Base-by-base conservation (phyloP, 768 basidiomycete species). In the Serendipita sp. region DNA sequence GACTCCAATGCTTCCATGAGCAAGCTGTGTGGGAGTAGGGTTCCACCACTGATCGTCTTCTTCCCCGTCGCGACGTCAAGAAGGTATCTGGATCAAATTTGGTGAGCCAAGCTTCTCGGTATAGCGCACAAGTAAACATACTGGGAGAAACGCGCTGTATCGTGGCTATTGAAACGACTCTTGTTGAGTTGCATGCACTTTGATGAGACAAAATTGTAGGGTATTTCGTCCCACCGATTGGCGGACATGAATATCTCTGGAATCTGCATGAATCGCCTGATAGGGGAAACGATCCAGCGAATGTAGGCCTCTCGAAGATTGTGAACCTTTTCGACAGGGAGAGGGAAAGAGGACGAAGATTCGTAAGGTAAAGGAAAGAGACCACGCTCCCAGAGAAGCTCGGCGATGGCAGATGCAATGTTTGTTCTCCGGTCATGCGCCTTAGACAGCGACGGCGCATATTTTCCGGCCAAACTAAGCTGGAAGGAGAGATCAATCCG, bases 181-280 rank as follows among this genome's bases (percentile, higher is more conserved):
- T 75, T 80, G 75, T 86, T 83, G 16, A 72, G 75, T 63, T 79
- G 73, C 85, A 89, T 88, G 68, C 81, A 83, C 7, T 78, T 63
- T 0, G 86, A 83, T 1, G 84, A 71, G 15, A 87, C 82, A n/a
- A 81, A 80, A 30, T 69, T 73, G 73, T 87, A 87, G 38, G 69
- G 67, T 70, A 87, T 82, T 64, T 81, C 76, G 1, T 71, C 76
- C 83, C 85, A 85, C 35, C 79, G 76, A 30, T 80, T 79, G 0
- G 80, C 72, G 0, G 80, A 75, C 86, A 89, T 88, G 67, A 81
- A 75, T 0, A 80, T 76, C 71, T 88, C 86, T 0, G 85, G 80
- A 64, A 83, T 72, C 3, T 69, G 68, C 1, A 74, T 67, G 2
- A 74, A 73, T 4, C 73, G 72, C 28, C 88, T 80, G 1, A 88